Evolutionary conservation across 441 rosid species (phyloP), one percentile per base, ranked within the genome.

Genomic region (Macaranga tanarius): DNA sequence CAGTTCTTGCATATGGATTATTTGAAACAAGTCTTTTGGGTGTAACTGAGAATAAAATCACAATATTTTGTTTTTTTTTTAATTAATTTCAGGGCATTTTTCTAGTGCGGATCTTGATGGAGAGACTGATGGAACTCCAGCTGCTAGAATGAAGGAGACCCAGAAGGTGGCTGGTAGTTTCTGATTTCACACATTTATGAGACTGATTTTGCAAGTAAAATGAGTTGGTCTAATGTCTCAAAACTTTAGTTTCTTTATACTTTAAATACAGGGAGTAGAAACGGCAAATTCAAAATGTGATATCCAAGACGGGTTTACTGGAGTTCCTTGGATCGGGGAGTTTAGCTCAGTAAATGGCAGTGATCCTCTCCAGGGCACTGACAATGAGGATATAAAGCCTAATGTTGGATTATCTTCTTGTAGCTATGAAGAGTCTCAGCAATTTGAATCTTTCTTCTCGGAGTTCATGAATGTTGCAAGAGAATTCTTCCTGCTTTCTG

Each of bases 81-180:
- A 10, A 54, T 31, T 60, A 40, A 63, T 76, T 79, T 56, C 78
- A 84, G 86, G 83, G 72, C 76, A 71, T 73, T 65, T 70, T 77
- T 68, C 84, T 72, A 79, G 72, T 67, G 67, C 31, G 44, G 71
- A 81, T 45, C 73, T 75, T 58, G 38, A 15, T 57, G 82, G 74
- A 73, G 87, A 79, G 71, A 77, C 65, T 65, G 83, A 80, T 72
- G 69, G 61, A 76, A 69, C 61, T 76, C 65, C 79, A 12, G 62
- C 75, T 71, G 73, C 79, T n/a, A 40, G 70, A 70, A 75, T 80
- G 72, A 79, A 78, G 62, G 80, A 74, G 73, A 80, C 84, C 81
- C 82, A 66, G 92, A 90, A 89, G 97, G 97, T 95, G 89, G 88
- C 88, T 84, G 97, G 88, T 89, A 86, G 84, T 86, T 84, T 89